Conservation (phyloP, 768 basidiomycete species). For the Rhodotorula taiwanensis region DNA sequence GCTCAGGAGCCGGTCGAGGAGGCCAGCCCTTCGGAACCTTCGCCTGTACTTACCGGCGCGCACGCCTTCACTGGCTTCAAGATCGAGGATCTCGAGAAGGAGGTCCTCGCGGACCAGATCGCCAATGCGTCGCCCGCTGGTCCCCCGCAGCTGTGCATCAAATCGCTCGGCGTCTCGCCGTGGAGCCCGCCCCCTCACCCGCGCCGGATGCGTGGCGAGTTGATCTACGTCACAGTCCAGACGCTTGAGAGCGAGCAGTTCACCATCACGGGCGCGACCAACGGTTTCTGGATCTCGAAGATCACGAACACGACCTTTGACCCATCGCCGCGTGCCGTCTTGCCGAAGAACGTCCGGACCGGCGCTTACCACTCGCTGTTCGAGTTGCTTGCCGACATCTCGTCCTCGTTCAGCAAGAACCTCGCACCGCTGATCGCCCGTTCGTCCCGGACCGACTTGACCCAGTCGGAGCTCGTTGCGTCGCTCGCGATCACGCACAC, state of each 20-base stretch:
- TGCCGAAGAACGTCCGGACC: conserved; percentile 36
- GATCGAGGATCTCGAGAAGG: conserved; percentile 24
- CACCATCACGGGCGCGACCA: conserved; percentile 46
- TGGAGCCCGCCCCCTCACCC: conserved; percentile 50
- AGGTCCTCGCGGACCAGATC: conserved; percentile 23
- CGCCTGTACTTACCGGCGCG: conserved; percentile 15
- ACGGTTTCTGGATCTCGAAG: conserved; percentile 48
- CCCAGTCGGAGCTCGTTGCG: conserved; percentile 41
- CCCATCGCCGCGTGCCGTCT: conserved; percentile 44
- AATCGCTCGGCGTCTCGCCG: conserved; percentile 45
- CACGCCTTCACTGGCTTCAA: conserved; percentile 32
- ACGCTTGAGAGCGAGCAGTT: conserved; percentile 48
- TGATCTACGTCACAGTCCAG: conserved; percentile 47
- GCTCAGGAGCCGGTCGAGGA: conserved; percentile 27
- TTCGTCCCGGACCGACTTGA: conserved; percentile 23
- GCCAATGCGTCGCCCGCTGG: conserved; percentile 1
- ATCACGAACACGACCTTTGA: conserved; percentile 46
- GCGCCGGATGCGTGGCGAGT: conserved; percentile 47
- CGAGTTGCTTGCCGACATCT: conserved; percentile 47
- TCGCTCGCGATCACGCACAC: conserved; percentile 47
- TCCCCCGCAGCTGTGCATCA: conserved; percentile 38
- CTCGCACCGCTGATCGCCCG: conserved; percentile 29
- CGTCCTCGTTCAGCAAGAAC: conserved; percentile 44
- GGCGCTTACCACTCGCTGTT: conserved; percentile 46
- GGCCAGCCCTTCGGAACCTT: no score